Evolutionary conservation across 1,139 yeast species (phyloP).

Genomic region (Hyphopichia pseudoburtonii): DNA sequence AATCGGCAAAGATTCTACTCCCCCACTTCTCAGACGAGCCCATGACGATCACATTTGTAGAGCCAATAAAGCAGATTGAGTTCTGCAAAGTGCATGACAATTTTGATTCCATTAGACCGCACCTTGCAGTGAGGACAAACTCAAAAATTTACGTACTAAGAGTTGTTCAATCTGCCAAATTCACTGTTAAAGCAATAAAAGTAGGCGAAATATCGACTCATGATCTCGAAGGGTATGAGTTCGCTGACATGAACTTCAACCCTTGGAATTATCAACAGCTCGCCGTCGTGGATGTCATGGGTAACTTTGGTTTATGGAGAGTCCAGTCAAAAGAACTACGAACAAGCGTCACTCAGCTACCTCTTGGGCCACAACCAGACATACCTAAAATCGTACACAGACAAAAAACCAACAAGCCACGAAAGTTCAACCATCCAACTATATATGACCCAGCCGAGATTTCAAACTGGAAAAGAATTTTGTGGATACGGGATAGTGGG

Average conservation of each 20-base stretch:
- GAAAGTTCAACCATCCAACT: constrained; percentile 15
- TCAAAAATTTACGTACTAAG: constrained; percentile 23
- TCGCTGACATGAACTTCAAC: constrained; percentile 48
- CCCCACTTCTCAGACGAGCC: constrained; percentile 19
- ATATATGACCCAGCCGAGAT: constrained; percentile 48
- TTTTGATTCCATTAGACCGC: constrained; percentile 17
- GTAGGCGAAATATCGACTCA: constrained; percentile 21
- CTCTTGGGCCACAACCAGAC: constrained; percentile 3
- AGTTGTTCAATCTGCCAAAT: constrained; percentile 4
- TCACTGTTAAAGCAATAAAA: constrained; percentile 16
- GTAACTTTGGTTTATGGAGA: constrained; percentile 49
- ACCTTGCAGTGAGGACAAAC: constrained; percentile 27
- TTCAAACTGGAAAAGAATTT: constrained; percentile 54
- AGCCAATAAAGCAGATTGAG: constrained; percentile 43
- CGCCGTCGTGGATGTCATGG: constrained; percentile 50
- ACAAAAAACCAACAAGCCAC: not conserved
- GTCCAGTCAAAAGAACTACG: constrained; percentile 14
- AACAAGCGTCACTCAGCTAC: constrained; percentile 5
- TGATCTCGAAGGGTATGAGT: constrained; percentile 27
- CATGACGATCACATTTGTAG: constrained; percentile 25
- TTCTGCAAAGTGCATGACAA: constrained; percentile 17
- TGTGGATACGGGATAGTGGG: constrained; percentile 40
- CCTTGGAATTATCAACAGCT: constrained; percentile 39
- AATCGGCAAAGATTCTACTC: constrained; percentile 3
- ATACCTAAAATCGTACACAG: not conserved